These are phyloP conservation scores for Sabuloglossum arenarium DNA, from an alignment of 495 filamentous ascomycete species.

Conservation along the genomic window DNA sequence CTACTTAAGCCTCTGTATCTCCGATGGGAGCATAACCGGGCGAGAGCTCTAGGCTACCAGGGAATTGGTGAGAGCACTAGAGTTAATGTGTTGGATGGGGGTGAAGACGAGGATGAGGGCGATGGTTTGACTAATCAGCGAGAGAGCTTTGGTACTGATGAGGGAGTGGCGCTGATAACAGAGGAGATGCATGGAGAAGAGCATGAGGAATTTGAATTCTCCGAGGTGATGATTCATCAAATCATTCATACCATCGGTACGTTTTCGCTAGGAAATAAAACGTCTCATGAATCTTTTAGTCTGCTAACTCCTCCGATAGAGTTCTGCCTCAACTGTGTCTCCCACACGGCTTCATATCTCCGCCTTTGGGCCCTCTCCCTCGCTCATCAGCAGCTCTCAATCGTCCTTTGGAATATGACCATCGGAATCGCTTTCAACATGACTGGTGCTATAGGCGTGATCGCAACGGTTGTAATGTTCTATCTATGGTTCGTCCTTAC, in stretches of 20 bases:
- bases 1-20: slow-evolving; percentile 93
- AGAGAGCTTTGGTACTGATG: slow-evolving; percentile 56
- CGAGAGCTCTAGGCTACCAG: slow-evolving; percentile 71
- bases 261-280: slow-evolving; percentile 11
- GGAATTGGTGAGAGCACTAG: slow-evolving; percentile 73
- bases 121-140: slow-evolving; percentile 38
- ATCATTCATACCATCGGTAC: slow-evolving; percentile 94
- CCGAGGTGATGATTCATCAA: slow-evolving; percentile 94
- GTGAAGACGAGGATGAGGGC: slow-evolving; percentile 38
- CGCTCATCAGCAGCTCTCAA: slow-evolving; percentile 91
- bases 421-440: slow-evolving; percentile 50
- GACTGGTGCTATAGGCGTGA: slow-evolving; percentile 43
- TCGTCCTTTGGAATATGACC: slow-evolving; percentile 95
- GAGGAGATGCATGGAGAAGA: slow-evolving; percentile 59
- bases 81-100: slow-evolving; percentile 70
- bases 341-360: slow-evolving; percentile 95
- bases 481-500: slow-evolving; percentile 75
- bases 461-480: slow-evolving; percentile 64
- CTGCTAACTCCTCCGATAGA: slow-evolving; percentile 26
- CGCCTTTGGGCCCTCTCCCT: slow-evolving; percentile 96
- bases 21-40: slow-evolving; percentile 75
- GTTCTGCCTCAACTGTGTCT: slow-evolving; percentile 98
- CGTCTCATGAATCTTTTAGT: neutral
- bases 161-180: slow-evolving; percentile 79
- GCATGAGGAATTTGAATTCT: slow-evolving; percentile 92